phyloP scores from a whole-genome alignment of 306 rosid genomes.

The Cucurbita maxima region DNA sequence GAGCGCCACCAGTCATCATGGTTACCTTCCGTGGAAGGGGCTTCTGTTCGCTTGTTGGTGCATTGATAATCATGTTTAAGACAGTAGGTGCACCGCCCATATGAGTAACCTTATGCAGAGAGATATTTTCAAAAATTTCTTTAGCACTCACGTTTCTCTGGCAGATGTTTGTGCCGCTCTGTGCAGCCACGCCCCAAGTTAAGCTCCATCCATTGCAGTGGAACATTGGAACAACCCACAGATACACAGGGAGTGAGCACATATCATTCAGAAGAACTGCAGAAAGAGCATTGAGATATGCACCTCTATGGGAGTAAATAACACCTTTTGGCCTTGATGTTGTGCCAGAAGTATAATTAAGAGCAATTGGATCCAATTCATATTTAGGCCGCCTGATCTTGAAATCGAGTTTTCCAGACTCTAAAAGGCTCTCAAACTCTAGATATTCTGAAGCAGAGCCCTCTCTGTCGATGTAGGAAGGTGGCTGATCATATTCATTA shows the following conservation, averaged over 20 bases:
- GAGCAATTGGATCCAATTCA: slow-evolving; percentile 61
- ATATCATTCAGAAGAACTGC: slow-evolving; percentile 43
- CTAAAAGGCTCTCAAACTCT: slow-evolving; percentile 51
- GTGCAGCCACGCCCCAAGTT: slow-evolving; percentile 80
- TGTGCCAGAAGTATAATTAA: slow-evolving; percentile 89
- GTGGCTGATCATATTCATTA: slow-evolving; percentile 21
- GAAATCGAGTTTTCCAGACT: slow-evolving; percentile 31
- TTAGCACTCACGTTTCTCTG: slow-evolving; percentile 45
- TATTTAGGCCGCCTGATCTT: slow-evolving; percentile 48
- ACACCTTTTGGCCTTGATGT: slow-evolving; percentile 91
- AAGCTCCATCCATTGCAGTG: slow-evolving; percentile 97
- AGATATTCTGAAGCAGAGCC: slow-evolving; percentile 15
- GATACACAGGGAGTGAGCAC: slow-evolving; percentile 49
- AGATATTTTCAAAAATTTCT: slow-evolving; percentile 39
- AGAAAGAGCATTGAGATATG: slow-evolving; percentile 78
- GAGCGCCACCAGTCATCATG: slow-evolving; percentile 66
- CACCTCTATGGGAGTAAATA: slow-evolving; percentile 75
- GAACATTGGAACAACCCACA: slow-evolving; percentile 90
- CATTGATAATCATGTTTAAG: slow-evolving; percentile 54
- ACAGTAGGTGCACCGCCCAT: slow-evolving; percentile 72
- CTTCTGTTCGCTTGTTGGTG: slow-evolving; percentile 26
- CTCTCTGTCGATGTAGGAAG: neutral
- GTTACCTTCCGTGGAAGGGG: slow-evolving; percentile 47
- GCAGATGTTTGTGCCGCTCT: slow-evolving; percentile 81
- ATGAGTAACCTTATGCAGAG: slow-evolving; percentile 54